Evolutionary conservation across 2,329 filamentous ascomycete species (phyloP).

Genomic region (Rutstroemia sydowiana): DNA sequence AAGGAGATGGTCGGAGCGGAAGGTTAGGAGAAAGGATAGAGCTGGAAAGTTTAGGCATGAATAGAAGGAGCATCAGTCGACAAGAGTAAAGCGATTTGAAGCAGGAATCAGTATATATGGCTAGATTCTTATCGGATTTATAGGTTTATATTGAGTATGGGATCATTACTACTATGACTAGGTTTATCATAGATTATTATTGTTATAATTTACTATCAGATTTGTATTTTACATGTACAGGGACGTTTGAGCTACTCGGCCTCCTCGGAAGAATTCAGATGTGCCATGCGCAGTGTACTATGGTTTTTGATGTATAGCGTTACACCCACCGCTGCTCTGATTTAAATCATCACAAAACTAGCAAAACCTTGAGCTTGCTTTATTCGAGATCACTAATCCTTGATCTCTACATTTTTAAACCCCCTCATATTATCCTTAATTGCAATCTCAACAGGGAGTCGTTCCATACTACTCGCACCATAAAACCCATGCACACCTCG

Average conservation of each 20-base stretch:
- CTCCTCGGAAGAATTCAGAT: too few species aligned
- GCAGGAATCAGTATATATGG: neutral
- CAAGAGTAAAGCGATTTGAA: slow-evolving; percentile 14
- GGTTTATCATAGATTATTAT: too few species aligned
- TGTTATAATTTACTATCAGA: too few species aligned
- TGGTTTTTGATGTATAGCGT: too few species aligned
- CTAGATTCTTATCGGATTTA: neutral
- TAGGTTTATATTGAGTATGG: neutral
- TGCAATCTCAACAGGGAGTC: slow-evolving; percentile 59
- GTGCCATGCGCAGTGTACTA: too few species aligned
- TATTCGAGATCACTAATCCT: neutral
- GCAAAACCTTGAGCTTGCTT: neutral
- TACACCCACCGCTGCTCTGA: too few species aligned
- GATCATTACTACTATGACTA: too few species aligned
- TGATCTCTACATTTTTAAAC: slow-evolving; percentile 37
- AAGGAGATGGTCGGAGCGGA: slow-evolving; percentile 17
- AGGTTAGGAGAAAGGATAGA: slow-evolving; percentile 11
- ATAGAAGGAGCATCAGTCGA: slow-evolving; percentile 23
- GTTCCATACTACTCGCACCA: slow-evolving; percentile 63
- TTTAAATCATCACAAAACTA: too few species aligned
- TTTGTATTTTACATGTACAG: too few species aligned
- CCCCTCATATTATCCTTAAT: slow-evolving; percentile 50
- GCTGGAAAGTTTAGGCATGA: slow-evolving; percentile 16
- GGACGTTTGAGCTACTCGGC: too few species aligned
- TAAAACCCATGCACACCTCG: slow-evolving; percentile 65